A percentile compares a stretch with the other conserved stretches of the same genome.
Conservation (phyloP, 176 grass and related monocot genomes). For the Chloris gayana region DNA sequence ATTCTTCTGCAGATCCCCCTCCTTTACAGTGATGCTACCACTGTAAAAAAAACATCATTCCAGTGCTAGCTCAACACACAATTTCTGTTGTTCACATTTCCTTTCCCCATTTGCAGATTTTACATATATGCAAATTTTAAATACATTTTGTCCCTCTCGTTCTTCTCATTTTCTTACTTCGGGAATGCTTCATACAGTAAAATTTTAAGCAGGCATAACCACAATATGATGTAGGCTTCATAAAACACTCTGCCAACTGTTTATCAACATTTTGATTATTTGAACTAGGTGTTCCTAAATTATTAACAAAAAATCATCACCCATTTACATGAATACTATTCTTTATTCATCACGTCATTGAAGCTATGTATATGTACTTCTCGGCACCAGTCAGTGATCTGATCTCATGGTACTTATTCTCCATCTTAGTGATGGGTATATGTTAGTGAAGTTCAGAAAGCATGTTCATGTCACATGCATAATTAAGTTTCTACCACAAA, state of each 20-base stretch:
- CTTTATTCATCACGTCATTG: background rate
- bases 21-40: constrained; percentile 20
- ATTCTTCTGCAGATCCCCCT: constrained; percentile 26
- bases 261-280: background rate
- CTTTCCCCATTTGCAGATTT: background rate
- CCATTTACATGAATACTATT: background rate
- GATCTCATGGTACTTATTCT: constrained; percentile 29
- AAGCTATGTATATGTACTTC: background rate
- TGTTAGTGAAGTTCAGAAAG: constrained; percentile 22
- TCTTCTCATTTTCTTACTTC: background rate
- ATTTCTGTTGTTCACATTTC: constrained; percentile 2
- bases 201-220: background rate
- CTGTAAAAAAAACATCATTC: constrained; percentile 32
- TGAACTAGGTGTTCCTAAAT: background rate
- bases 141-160: background rate
- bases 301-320: background rate
- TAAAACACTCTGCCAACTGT: background rate
- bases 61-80: background rate
- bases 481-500: constrained; percentile 7
- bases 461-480: constrained; percentile 47
- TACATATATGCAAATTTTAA: background rate
- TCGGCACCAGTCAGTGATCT: constrained; percentile 4
- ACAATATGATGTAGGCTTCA: background rate
- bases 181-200: background rate
- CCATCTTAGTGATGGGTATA: background rate